These are phyloP conservation scores for Rosa lucieae DNA, from an alignment of 306 rosid genomes.

Conservation along the genomic window DNA sequence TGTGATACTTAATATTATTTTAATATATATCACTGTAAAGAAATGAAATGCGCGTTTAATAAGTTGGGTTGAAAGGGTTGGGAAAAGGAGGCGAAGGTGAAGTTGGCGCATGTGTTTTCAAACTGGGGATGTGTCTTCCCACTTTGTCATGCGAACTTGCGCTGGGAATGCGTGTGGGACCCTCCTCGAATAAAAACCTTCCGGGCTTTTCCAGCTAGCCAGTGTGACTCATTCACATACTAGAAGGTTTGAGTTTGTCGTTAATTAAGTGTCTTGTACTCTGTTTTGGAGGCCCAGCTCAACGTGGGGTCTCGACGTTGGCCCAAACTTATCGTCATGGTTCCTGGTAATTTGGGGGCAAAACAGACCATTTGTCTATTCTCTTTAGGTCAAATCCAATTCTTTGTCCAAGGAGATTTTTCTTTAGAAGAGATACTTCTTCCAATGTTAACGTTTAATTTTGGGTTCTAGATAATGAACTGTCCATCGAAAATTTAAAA, in stretches of 20 bases:
- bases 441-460: neutral
- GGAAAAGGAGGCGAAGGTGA: constrained; percentile 15
- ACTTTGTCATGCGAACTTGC: constrained; percentile 13
- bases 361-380: neutral
- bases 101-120: neutral
- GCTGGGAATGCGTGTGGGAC: constrained; percentile 48
- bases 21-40: no score
- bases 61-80: neutral
- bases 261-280: neutral
- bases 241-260: neutral
- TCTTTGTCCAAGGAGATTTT: neutral
- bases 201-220: constrained; percentile 6
- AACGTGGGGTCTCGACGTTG: neutral
- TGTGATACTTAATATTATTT: no score
- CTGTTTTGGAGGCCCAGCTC: neutral
- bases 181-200: neutral
- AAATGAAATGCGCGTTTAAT: constrained; percentile 25
- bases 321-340: neutral
- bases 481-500: neutral
- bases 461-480: neutral
- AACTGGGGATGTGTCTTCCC: neutral
- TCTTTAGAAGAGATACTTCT: neutral
- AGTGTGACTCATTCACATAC: neutral
- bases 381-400: neutral
- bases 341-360: neutral